phyloP scores from a whole-genome alignment of 208 protist genomes.

The Trypanosoma vivax region DNA sequence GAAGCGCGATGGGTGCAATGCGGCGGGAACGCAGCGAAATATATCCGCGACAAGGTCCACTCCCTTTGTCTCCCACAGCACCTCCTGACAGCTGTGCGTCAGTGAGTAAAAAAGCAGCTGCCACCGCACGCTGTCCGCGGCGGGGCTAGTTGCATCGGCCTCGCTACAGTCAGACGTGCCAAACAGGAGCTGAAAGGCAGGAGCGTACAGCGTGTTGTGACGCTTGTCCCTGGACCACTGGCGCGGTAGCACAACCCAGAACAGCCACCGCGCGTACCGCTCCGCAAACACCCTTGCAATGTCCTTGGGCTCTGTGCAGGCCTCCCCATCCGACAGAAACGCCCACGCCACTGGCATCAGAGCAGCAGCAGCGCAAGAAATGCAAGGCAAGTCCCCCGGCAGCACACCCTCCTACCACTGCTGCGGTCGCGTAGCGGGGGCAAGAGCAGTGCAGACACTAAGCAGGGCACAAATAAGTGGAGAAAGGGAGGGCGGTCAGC shows the following conservation, averaged over 20 bases:
- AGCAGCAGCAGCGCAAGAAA: no score
- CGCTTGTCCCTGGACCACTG: slow-evolving; percentile 43
- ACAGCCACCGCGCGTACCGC: slow-evolving; percentile 34
- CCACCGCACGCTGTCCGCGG: slow-evolving; percentile 5
- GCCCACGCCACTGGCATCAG: slow-evolving; percentile 41
- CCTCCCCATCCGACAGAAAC: slow-evolving; percentile 42
- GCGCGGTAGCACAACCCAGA: slow-evolving; percentile 36
- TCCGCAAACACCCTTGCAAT: slow-evolving; percentile 17
- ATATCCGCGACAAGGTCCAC: slow-evolving; percentile 24
- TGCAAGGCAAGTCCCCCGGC: no score
- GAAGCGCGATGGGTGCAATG: slow-evolving; percentile 18
- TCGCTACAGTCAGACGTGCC: slow-evolving; percentile 9
- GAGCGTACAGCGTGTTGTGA: slow-evolving; percentile 32
- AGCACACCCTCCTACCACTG: no score
- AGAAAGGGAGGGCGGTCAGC: no score
- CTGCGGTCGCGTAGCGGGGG: no score
- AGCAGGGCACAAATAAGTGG: no score
- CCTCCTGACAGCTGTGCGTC: slow-evolving; percentile 17
- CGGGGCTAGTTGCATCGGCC: slow-evolving; percentile 1
- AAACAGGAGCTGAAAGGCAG: slow-evolving; percentile 43
- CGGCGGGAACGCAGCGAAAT: slow-evolving; percentile 8
- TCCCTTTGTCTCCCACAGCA: slow-evolving; percentile 18
- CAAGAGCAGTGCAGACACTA: no score
- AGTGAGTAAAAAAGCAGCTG: slow-evolving; percentile 21
- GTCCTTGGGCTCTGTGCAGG: slow-evolving; percentile 19